Evolutionary conservation across 306 rosid species (phyloP).

Genomic region (Lupinus albus): DNA sequence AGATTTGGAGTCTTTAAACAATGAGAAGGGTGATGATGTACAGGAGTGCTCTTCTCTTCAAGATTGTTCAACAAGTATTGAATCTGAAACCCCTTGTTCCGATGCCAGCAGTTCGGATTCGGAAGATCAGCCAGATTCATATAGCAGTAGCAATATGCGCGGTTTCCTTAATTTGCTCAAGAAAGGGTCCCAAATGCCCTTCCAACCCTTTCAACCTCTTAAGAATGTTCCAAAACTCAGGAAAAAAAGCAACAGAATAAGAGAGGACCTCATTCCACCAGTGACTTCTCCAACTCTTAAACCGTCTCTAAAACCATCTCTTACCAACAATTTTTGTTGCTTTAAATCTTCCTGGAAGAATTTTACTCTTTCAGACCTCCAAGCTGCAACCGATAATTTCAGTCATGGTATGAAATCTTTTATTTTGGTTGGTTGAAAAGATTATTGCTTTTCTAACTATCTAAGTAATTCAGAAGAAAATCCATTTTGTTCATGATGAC

Average conservation of each 20-base stretch:
- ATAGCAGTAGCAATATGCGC: conserved; percentile 43
- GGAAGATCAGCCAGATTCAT: conserved; percentile 46
- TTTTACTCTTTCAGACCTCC: conserved; percentile 62
- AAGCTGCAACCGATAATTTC: conserved; percentile 71
- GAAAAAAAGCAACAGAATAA: conserved; percentile 67
- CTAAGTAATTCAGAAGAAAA: conserved; percentile 3
- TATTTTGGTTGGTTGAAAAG: not conserved
- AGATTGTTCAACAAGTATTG: conserved; percentile 38
- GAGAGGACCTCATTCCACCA: conserved; percentile 66
- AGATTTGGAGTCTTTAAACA: conserved; percentile 54
- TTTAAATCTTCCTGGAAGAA: conserved; percentile 87
- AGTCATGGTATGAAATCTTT: conserved; percentile 59
- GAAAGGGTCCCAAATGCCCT: conserved; percentile 67
- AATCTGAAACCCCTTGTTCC: conserved; percentile 57
- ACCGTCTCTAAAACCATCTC: conserved; percentile 52
- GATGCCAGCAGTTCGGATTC: conserved; percentile 72
- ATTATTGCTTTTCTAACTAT: not conserved
- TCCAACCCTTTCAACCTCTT: conserved; percentile 59
- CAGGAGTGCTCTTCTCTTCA: conserved; percentile 42
- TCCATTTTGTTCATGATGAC: not conserved
- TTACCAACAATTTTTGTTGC: conserved; percentile 54
- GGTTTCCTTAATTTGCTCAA: conserved; percentile 67
- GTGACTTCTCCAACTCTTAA: conserved; percentile 46
- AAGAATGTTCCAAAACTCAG: conserved; percentile 63
- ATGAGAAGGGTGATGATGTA: conserved; percentile 50